Conservation (phyloP, 306 rosid species). For the Ochetophila trinervis region DNA sequence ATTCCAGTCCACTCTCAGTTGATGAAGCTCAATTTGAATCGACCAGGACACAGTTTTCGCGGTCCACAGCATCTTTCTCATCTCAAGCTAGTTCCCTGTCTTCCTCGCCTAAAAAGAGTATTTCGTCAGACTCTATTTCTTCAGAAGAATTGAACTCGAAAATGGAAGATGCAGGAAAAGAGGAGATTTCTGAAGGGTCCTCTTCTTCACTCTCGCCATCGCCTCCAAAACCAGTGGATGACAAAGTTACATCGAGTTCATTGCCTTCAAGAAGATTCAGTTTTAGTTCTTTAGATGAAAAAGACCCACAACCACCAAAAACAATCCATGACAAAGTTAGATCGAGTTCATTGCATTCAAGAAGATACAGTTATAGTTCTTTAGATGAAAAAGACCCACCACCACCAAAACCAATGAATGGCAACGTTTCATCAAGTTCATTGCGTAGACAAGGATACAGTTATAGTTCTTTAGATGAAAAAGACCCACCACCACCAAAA, state of each 20-base stretch:
- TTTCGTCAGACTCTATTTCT: constrained; percentile 23
- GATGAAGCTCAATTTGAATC: constrained; percentile 75
- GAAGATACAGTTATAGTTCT: too few species aligned
- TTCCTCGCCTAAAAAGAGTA: constrained; percentile 30
- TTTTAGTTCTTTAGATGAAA: too few species aligned
- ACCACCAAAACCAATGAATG: neutral
- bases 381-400: too few species aligned
- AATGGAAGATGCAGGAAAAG: constrained; percentile 15
- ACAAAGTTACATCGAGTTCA: too few species aligned
- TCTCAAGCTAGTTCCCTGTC: constrained; percentile 52
- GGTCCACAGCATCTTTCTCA: constrained; percentile 45
- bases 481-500: constrained; percentile 8
- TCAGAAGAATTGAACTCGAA: constrained; percentile 22
- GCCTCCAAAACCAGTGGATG: neutral
- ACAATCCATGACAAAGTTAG: too few species aligned
- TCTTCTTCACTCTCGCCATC: constrained; percentile 32
- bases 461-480: too few species aligned
- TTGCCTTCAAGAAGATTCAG: too few species aligned
- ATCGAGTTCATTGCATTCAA: too few species aligned
- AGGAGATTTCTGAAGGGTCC: constrained; percentile 29
- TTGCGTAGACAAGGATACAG: too few species aligned
- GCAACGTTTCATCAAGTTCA: too few species aligned
- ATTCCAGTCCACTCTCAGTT: constrained; percentile 28
- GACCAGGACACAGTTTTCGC: constrained; percentile 35
- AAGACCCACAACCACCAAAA: too few species aligned